These are phyloP conservation scores for Colletotrichum spaethianum DNA, from an alignment of 2,329 filamentous ascomycete species.

Conservation along the genomic window DNA sequence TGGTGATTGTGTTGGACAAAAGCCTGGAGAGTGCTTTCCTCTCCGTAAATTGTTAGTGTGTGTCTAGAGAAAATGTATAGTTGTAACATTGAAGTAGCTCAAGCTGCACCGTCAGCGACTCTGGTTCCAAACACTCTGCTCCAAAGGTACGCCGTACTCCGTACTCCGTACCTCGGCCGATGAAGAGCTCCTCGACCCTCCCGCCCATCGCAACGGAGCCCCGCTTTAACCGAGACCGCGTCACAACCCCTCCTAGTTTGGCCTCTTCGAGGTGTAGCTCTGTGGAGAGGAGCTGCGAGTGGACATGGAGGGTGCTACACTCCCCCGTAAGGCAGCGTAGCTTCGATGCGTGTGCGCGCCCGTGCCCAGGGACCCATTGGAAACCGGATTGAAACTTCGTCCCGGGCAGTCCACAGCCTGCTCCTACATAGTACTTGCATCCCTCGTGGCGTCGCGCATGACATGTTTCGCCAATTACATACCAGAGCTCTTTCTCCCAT, in stretches of 20 bases:
- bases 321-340: neutral
- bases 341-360: conserved; percentile 29
- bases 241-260: neutral
- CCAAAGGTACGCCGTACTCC: neutral
- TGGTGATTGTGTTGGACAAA: neutral
- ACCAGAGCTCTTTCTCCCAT: conserved; percentile 5
- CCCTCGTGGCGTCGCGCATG: conserved; percentile 23
- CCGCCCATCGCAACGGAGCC: conserved; percentile 26
- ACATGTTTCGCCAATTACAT: conserved; percentile 29
- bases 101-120: neutral
- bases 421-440: neutral
- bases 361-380: conserved; percentile 26
- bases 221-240: conserved; percentile 25
- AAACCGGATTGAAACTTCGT: conserved; percentile 41
- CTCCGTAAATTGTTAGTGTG: no score
- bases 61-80: neutral
- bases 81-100: neutral
- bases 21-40: no score
- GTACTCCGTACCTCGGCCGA: conserved; percentile 26
- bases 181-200: conserved; percentile 16
- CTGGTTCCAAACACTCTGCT: neutral
- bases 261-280: conserved; percentile 1
- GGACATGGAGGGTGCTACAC: neutral
- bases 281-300: conserved; percentile 8
- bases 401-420: conserved; percentile 26